A percentile compares a stretch with the other conserved stretches of the same genome.
phyloP scores from a whole-genome alignment of 1,284 basidiomycete species.

The Pseudozyma sp. region DNA sequence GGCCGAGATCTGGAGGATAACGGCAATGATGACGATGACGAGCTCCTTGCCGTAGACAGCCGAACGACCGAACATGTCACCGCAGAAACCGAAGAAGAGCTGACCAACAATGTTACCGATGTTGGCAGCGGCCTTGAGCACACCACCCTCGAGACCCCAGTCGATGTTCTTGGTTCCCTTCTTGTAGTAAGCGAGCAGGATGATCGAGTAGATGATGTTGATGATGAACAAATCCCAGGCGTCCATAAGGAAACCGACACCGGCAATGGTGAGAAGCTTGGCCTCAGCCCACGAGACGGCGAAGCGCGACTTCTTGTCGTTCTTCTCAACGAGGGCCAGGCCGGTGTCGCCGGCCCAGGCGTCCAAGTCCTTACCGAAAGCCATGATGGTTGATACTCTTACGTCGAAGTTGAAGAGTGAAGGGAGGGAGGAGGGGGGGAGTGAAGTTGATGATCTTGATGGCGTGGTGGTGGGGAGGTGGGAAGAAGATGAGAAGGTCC shows the following conservation, averaged over 20 bases:
- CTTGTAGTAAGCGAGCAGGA: constrained; percentile 59
- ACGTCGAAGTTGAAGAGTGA: not conserved
- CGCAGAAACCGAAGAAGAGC: constrained; percentile 64
- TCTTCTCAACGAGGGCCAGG: constrained; percentile 60
- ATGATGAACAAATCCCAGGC: constrained; percentile 66
- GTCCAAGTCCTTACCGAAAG: constrained; percentile 63
- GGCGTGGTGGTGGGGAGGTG: constrained; percentile 7
- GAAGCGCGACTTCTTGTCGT: constrained; percentile 50
- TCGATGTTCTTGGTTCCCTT: constrained; percentile 56
- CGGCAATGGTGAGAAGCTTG: constrained; percentile 63
- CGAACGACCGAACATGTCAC: constrained; percentile 64
- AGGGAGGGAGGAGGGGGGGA: constrained; percentile 1
- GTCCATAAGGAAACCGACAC: constrained; percentile 67
- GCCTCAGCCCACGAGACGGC: constrained; percentile 60
- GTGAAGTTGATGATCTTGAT: not conserved
- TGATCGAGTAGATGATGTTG: constrained; percentile 66
- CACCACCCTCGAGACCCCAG: constrained; percentile 66
- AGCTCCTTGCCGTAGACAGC: constrained; percentile 67
- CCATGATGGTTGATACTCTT: constrained; percentile 39
- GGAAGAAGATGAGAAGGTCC: not conserved
- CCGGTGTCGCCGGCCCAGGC: constrained; percentile 56
- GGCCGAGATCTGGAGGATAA: constrained; percentile 64
- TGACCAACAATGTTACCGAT: constrained; percentile 65
- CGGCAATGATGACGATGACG: constrained; percentile 60
- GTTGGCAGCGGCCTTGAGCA: constrained; percentile 66